Evolutionary conservation across 768 basidiomycete species (phyloP), one percentile per base, ranked within the genome.

Genomic region (Hygrocybe punicea): DNA sequence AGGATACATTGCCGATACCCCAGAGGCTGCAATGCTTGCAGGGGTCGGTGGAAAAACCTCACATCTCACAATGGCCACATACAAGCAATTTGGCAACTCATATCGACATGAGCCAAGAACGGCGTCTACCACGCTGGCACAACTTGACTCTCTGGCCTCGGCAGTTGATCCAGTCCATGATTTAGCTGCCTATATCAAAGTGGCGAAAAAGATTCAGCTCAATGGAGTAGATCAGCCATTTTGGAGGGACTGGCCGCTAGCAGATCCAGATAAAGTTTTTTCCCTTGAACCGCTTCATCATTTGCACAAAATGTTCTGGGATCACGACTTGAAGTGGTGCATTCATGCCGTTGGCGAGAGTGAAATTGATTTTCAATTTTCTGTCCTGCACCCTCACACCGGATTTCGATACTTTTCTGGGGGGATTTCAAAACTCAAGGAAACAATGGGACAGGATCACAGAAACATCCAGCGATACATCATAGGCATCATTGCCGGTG

Each of bases 1-100:
- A 8, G 58, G 65, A 0, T 71, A 66, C 55, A 72, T 74, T 16
- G 67, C 67, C 2, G 70, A 76, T 56, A 71, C 66, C 6, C 71
- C 70, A n/a, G n/a, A n/a, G n/a, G n/a, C n/a, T n/a, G n/a, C n/a
- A n/a, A n/a, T n/a, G n/a, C n/a, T n/a, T n/a, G n/a, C n/a, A n/a
- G n/a, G n/a, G n/a, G n/a, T n/a, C n/a, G n/a, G n/a, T n/a, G n/a
- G n/a, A n/a, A n/a, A n/a, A n/a, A n/a, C n/a, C n/a, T n/a, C n/a
- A n/a, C n/a, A n/a, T n/a, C n/a, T n/a, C n/a, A n/a, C n/a, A n/a
- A n/a, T n/a, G n/a, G n/a, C n/a, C n/a, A n/a, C n/a, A n/a, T n/a
- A n/a, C n/a, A n/a, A n/a, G n/a, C n/a, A n/a, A n/a, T n/a, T n/a
- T n/a, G n/a, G n/a, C n/a, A n/a, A n/a, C n/a, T n/a, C n/a, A n/a